Conservation (phyloP, 148 eudicot species). For the Arctostaphylos glauca region DNA sequence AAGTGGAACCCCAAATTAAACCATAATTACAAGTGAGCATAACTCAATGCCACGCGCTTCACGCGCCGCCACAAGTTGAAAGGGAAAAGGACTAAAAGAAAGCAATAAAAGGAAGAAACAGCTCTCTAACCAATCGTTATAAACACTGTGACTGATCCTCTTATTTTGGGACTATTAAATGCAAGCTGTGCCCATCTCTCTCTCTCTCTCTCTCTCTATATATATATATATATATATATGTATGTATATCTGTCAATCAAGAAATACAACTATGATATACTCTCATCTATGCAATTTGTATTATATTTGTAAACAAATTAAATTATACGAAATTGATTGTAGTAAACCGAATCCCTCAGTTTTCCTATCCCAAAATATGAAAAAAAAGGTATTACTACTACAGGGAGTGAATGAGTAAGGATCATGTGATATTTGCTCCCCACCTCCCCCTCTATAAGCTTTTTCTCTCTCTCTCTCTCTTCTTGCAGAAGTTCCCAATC, state of each 20-base stretch:
- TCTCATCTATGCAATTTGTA: no score
- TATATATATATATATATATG: background rate
- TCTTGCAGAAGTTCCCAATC: slow-evolving; percentile 12
- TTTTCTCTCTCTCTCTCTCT: slow-evolving; percentile 11
- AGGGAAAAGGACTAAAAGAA: background rate
- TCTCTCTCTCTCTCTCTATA: background rate
- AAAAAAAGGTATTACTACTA: background rate
- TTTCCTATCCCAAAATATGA: no score
- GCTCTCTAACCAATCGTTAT: background rate
- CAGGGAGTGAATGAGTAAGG: slow-evolving; percentile 26
- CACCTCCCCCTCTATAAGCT: background rate
- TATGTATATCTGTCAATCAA: no score
- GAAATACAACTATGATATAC: no score
- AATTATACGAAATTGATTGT: no score
- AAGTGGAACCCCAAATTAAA: background rate
- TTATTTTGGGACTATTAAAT: slow-evolving; percentile 6
- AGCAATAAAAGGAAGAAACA: background rate
- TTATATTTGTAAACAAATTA: no score
- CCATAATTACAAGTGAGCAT: no score
- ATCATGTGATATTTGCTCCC: slow-evolving; percentile 43
- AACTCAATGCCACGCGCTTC: background rate
- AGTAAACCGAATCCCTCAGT: background rate
- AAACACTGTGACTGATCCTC: background rate
- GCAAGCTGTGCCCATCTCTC: background rate
- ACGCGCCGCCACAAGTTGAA: background rate